These are phyloP conservation scores for Drosera spatulata DNA, from an alignment of 179 eudicot species.

Conservation along the genomic window DNA sequence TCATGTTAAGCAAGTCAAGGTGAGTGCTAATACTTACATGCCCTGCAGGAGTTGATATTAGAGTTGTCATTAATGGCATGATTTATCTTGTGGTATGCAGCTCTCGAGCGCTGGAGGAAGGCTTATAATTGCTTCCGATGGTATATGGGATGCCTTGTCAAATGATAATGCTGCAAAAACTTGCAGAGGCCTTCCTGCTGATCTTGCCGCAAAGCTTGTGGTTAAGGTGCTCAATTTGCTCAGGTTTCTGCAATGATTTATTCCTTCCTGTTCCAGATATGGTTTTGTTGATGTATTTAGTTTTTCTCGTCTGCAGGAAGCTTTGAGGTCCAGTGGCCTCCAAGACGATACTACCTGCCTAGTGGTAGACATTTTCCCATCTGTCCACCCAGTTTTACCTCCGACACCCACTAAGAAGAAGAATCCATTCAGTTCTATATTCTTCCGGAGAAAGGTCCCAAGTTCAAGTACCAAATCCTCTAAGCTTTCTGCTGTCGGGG, in stretches of 20 bases:
- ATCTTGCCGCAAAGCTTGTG: conserved; percentile 92
- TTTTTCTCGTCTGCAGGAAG: conserved; percentile 22
- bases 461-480: conserved; percentile 40
- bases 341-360: conserved; percentile 99
- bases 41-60: neutral
- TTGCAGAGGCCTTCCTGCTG: conserved; percentile 87
- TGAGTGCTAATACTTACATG: conserved; percentile 9
- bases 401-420: conserved; percentile 56
- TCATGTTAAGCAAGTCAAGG: conserved; percentile 91
- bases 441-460: conserved; percentile 51
- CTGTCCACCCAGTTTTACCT: conserved; percentile 52
- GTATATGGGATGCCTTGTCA: conserved; percentile 90
- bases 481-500: conserved; percentile 85
- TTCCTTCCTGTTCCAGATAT: conserved; percentile 8
- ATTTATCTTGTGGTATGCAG: conserved; percentile 18
- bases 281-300: neutral
- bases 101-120: conserved; percentile 89
- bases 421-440: conserved; percentile 45
- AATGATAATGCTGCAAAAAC: conserved; percentile 85
- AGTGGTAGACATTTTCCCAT: conserved; percentile 95
- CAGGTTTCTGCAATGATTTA: neutral
- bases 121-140: conserved; percentile 96
- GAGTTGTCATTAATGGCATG: neutral
- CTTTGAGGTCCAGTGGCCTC: conserved; percentile 85
- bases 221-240: conserved; percentile 54